Conservation (phyloP, 83 land plant species). For the Isoetes engelmannii region DNA sequence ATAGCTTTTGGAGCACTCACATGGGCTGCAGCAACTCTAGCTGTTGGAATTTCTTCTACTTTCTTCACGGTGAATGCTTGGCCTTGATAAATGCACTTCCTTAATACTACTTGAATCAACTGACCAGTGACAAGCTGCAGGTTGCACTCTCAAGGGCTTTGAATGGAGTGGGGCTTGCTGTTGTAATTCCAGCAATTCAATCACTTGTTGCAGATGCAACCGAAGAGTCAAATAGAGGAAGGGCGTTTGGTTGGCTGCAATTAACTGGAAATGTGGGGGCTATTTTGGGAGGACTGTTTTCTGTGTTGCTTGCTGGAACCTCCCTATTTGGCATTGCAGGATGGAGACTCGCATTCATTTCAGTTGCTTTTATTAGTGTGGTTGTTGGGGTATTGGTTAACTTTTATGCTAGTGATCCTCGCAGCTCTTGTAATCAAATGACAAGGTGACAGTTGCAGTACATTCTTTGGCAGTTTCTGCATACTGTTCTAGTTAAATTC, state of each 20-base stretch:
- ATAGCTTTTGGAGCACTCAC: conserved; percentile 73
- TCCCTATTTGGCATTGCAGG: conserved; percentile 62
- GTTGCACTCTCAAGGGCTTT: conserved; percentile 69
- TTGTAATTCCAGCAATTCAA: conserved; percentile 73
- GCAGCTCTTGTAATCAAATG: conserved; percentile 23
- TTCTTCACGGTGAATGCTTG: conserved; percentile 49
- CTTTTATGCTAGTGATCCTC: conserved; percentile 60
- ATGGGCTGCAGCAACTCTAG: conserved; percentile 82
- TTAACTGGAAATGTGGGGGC: conserved; percentile 63
- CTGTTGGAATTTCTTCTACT: conserved; percentile 66
- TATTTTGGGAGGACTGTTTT: conserved; percentile 56
- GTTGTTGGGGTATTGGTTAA: conserved; percentile 53
- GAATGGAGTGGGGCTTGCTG: conserved; percentile 78
- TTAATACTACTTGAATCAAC: background rate
- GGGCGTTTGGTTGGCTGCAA: conserved; percentile 82
- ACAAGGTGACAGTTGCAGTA: conserved; percentile 5
- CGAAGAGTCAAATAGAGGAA: conserved; percentile 63
- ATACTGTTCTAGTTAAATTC: conserved; percentile 15
- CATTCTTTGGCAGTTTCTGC: background rate
- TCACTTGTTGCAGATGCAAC: conserved; percentile 83
- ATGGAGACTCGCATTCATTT: conserved; percentile 72
- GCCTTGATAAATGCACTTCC: background rate
- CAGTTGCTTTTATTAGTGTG: conserved; percentile 59
- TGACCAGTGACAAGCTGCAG: conserved; percentile 23
- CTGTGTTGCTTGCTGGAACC: conserved; percentile 50